phyloP scores from a whole-genome alignment of 129 eudicot genomes.

The Calendula officinalis region DNA sequence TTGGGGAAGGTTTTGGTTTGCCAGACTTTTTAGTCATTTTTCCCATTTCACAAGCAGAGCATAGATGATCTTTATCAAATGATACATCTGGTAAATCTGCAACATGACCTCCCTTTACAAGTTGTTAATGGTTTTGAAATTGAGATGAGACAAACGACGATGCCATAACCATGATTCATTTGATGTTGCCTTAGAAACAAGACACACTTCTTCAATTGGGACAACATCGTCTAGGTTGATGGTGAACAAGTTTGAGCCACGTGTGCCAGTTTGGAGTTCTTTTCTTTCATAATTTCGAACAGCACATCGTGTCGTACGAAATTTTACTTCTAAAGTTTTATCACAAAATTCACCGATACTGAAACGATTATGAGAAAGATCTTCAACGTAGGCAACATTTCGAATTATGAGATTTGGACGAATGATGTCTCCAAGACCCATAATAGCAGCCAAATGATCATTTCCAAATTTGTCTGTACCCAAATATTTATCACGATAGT shows the following conservation, averaged over 20 bases:
- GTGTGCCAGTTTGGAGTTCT: background rate
- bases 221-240: background rate
- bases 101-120: background rate
- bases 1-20: no score
- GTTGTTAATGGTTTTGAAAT: background rate
- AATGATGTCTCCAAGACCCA: no score
- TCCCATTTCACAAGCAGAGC: accelerated
- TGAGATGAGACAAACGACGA: background rate
- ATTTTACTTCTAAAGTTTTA: no score
- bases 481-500: no score
- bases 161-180: background rate
- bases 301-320: background rate
- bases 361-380: background rate
- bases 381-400: background rate
- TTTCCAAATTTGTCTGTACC: no score
- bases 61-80: no score
- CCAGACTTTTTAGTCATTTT: no score
- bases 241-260: background rate
- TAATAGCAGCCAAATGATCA: no score
- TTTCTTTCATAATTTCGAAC: no score
- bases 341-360: background rate
- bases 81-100: background rate
- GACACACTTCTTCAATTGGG: background rate
- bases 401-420: no score
- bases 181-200: background rate